Evolutionary conservation across 2,329 filamentous ascomycete species (phyloP).

Genomic region (Drechslera avenae): DNA sequence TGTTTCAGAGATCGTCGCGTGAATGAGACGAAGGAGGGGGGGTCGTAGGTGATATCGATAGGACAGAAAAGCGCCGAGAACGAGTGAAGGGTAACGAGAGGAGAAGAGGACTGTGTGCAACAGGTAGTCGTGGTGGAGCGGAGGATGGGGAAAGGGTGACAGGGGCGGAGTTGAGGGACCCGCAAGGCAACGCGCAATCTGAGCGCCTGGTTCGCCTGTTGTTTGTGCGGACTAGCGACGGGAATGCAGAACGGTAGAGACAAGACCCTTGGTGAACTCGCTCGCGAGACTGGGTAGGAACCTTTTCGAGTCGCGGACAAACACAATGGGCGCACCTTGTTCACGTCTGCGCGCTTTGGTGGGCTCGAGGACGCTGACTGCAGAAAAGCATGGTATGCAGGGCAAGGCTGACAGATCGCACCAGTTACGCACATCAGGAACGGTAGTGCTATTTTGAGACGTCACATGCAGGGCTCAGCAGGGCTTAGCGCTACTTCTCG

Average conservation of each 20-base stretch:
- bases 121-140: slow-evolving; percentile 28
- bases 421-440: slow-evolving; percentile 3
- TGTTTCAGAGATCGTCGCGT: slow-evolving; percentile 5
- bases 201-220: slow-evolving; percentile 21
- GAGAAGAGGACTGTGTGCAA: slow-evolving; percentile 26
- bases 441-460: slow-evolving; percentile 13
- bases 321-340: slow-evolving; percentile 1
- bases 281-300: neutral
- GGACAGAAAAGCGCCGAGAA: slow-evolving; percentile 32
- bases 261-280: neutral
- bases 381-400: slow-evolving; percentile 12
- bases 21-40: slow-evolving; percentile 21
- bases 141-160: slow-evolving; percentile 20
- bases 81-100: slow-evolving; percentile 41
- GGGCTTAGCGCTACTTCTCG: too few relatives aligned
- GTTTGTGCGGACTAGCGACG: slow-evolving; percentile 25
- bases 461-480: too few relatives aligned
- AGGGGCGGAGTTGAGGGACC: slow-evolving; percentile 31
- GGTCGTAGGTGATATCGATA: slow-evolving; percentile 18
- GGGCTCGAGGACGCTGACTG: slow-evolving; percentile 6
- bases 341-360: slow-evolving; percentile 5
- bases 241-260: slow-evolving; percentile 19
- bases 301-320: neutral
- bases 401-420: slow-evolving; percentile 4
- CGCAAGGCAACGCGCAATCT: slow-evolving; percentile 20